These are phyloP conservation scores for Fraxinus americana DNA, from an alignment of 257 asterid genomes.

Conservation along the genomic window DNA sequence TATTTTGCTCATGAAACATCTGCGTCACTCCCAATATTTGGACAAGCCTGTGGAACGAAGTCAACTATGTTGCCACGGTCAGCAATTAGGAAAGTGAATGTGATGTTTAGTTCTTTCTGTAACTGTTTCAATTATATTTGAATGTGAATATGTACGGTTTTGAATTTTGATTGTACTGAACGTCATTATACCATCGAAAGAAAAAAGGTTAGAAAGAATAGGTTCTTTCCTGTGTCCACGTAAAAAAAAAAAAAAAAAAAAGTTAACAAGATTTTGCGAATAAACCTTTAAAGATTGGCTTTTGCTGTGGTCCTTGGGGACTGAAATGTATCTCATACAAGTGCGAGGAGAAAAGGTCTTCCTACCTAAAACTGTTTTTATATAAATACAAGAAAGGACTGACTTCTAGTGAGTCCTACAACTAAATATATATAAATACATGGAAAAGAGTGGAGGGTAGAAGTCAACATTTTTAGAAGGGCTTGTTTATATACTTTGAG, in stretches of 20 bases:
- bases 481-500: not conserved
- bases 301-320: not conserved
- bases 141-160: not conserved
- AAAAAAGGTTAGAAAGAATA: not conserved
- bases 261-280: no score
- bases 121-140: not conserved
- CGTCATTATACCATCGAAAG: not conserved
- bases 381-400: not conserved
- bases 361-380: not conserved
- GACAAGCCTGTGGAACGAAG: not conserved
- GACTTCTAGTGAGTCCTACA: not conserved
- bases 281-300: not conserved
- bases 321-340: not conserved
- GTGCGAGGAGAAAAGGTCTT: not conserved
- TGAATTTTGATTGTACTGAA: not conserved
- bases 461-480: not conserved
- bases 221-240: not conserved
- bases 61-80: not conserved
- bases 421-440: conserved; percentile 8
- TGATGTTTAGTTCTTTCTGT: not conserved
- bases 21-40: not conserved
- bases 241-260: not conserved
- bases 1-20: not conserved
- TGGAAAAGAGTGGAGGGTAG: not conserved
- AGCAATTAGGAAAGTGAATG: not conserved